Percentiles rank a stretch among this genome's conserved stretches.
These are phyloP conservation scores for Ceratobasidium sp. DNA, from an alignment of 1,284 basidiomycete genomes.

Conservation along the genomic window DNA sequence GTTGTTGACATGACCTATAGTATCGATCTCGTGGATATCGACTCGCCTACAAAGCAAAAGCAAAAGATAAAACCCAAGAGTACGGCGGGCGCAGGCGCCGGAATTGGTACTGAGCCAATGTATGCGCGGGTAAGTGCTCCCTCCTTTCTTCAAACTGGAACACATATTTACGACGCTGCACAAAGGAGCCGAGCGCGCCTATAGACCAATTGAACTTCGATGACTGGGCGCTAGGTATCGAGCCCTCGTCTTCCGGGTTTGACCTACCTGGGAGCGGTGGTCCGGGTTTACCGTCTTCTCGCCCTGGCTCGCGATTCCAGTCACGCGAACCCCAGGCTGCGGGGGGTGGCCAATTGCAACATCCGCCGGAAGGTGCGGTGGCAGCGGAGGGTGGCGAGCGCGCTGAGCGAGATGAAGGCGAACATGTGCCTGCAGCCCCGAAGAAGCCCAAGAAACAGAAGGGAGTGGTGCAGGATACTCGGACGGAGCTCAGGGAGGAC, in stretches of 20 bases:
- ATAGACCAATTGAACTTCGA: conserved; percentile 30
- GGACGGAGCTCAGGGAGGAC: conserved; percentile 80
- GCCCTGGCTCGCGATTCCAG: conserved; percentile 29
- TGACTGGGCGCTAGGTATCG: conserved; percentile 22
- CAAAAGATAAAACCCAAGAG: conserved; percentile 23
- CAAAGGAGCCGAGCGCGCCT: conserved; percentile 10
- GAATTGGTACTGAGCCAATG: background rate
- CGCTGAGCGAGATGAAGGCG: conserved; percentile 55
- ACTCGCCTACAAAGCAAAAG: conserved; percentile 17
- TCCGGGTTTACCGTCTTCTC: conserved; percentile 8
- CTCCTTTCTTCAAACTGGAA: background rate
- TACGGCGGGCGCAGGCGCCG: background rate
- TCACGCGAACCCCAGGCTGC: conserved; percentile 20
- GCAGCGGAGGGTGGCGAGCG: background rate
- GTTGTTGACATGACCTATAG: background rate
- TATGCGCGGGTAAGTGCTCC: conserved; percentile 35
- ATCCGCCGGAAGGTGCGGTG: background rate
- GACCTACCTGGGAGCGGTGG: conserved; percentile 31
- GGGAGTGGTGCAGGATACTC: conserved; percentile 63
- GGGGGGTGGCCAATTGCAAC: background rate
- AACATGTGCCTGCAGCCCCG: conserved; percentile 52
- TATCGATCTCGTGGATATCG: background rate
- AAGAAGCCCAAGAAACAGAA: conserved; percentile 56
- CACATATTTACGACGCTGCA: background rate
- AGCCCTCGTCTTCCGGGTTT: conserved; percentile 27